phyloP scores from a whole-genome alignment of 331 rosid genomes.

The Acacia concinna region DNA sequence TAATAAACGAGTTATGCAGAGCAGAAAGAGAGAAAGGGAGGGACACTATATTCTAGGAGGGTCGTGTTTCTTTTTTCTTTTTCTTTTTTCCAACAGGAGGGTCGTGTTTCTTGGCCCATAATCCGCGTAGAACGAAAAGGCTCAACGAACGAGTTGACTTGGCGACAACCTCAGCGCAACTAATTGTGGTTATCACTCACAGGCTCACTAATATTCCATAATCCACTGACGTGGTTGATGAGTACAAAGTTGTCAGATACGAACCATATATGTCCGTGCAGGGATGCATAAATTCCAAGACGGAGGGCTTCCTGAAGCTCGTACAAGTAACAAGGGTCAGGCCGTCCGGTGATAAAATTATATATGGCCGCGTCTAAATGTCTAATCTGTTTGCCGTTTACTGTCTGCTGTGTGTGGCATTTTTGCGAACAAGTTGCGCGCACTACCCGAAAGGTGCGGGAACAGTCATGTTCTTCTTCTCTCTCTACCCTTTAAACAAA shows the following conservation, averaged over 20 bases:
- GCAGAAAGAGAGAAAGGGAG: background rate
- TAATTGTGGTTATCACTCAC: constrained; percentile 14
- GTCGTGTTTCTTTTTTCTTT: constrained; percentile 12
- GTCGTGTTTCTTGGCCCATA: background rate
- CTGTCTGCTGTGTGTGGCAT: constrained; percentile 11
- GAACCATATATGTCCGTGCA: background rate
- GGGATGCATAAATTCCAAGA: background rate
- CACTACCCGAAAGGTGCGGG: constrained; percentile 20
- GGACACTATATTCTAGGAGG: background rate
- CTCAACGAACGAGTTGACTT: constrained; percentile 8
- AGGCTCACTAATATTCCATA: background rate
- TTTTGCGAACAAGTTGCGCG: constrained; percentile 31
- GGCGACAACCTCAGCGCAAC: constrained; percentile 6
- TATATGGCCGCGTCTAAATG: background rate
- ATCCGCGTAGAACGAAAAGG: background rate
- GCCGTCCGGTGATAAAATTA: background rate
- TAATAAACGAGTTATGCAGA: background rate
- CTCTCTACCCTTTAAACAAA: background rate
- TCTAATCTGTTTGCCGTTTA: background rate
- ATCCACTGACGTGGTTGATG: background rate
- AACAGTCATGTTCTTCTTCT: constrained; percentile 23
- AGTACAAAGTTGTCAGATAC: background rate
- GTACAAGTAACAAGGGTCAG: no score
- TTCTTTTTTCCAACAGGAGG: no score
- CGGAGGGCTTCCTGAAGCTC: background rate